These are phyloP conservation scores for Apiotrichum veenhuisii DNA, from an alignment of 1,284 basidiomycete species.

Conservation along the genomic window DNA sequence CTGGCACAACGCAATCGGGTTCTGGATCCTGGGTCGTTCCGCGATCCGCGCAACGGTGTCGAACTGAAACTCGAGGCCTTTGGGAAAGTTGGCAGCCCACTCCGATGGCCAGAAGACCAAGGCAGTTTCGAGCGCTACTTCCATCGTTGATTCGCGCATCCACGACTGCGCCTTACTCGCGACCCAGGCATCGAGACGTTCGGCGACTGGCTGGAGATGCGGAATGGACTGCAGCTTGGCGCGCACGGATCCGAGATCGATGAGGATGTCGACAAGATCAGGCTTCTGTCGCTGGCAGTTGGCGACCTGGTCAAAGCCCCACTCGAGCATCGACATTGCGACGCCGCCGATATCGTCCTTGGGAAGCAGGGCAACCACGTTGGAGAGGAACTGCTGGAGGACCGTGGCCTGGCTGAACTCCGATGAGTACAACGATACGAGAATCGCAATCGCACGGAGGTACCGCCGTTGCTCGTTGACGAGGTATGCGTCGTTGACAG, in stretches of 20 bases:
- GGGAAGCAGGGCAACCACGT: constrained; percentile 62
- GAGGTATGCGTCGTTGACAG: constrained; percentile 65
- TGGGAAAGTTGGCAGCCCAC: constrained; percentile 11
- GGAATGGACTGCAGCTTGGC: not conserved
- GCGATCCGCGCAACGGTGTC: constrained; percentile 13
- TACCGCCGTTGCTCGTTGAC: constrained; percentile 80
- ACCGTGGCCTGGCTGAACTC: constrained; percentile 61
- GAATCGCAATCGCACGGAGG: constrained; percentile 67
- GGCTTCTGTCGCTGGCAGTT: not conserved
- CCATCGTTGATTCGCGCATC: constrained; percentile 6
- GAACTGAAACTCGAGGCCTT: constrained; percentile 12
- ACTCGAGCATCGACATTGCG: constrained; percentile 71
- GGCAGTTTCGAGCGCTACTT: constrained; percentile 19
- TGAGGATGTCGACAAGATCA: constrained; percentile 24
- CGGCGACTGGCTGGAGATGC: not conserved
- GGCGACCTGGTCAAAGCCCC: constrained; percentile 58
- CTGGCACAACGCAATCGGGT: constrained; percentile 24
- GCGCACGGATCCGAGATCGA: constrained; percentile 27
- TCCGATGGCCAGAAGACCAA: constrained; percentile 31
- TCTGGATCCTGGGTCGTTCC: constrained; percentile 2
- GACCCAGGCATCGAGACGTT: constrained; percentile 6
- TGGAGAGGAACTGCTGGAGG: constrained; percentile 64
- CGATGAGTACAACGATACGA: constrained; percentile 60
- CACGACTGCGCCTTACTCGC: constrained; percentile 11
- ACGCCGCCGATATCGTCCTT: constrained; percentile 65